Evolutionary conservation across 2,329 filamentous ascomycete genomes (phyloP).

Genomic region (Calonectria leucothoes): DNA sequence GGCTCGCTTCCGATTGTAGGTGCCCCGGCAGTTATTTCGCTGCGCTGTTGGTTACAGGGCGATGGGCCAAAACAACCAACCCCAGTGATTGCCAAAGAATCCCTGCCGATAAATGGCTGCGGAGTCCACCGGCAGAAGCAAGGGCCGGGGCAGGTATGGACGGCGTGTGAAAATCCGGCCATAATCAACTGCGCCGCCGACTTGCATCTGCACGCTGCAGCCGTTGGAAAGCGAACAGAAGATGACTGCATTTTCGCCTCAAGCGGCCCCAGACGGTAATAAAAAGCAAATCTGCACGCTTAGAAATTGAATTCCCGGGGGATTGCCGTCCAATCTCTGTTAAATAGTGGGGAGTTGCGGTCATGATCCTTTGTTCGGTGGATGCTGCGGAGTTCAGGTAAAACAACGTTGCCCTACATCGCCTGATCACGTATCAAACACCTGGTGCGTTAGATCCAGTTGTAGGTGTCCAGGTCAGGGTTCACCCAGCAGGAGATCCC

Average conservation of each 20-base stretch:
- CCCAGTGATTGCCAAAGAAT: not conserved
- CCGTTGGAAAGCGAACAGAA: not conserved
- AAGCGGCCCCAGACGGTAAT: not conserved
- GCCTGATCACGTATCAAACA: not conserved
- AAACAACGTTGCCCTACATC: not conserved
- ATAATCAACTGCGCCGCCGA: conserved; percentile 1
- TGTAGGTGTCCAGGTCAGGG: not conserved
- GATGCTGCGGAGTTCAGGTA: not conserved
- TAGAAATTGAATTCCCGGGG: not conserved
- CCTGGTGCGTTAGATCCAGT: not conserved
- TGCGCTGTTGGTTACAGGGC: not conserved
- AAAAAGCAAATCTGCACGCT: not conserved
- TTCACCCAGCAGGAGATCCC: not conserved
- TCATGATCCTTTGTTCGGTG: not conserved
- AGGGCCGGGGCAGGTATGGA: not conserved
- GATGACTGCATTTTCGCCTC: not conserved
- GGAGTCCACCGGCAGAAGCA: not conserved
- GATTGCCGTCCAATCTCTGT: not conserved
- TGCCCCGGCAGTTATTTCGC: not conserved
- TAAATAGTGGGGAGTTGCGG: not conserved
- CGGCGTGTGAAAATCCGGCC: not conserved
- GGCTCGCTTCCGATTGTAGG: not conserved
- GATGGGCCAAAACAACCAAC: not conserved
- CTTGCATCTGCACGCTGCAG: not conserved
- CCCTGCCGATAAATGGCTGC: not conserved